Base-by-base conservation (phyloP, 2,329 filamentous ascomycete species). In the Colletotrichum spaethianum region DNA sequence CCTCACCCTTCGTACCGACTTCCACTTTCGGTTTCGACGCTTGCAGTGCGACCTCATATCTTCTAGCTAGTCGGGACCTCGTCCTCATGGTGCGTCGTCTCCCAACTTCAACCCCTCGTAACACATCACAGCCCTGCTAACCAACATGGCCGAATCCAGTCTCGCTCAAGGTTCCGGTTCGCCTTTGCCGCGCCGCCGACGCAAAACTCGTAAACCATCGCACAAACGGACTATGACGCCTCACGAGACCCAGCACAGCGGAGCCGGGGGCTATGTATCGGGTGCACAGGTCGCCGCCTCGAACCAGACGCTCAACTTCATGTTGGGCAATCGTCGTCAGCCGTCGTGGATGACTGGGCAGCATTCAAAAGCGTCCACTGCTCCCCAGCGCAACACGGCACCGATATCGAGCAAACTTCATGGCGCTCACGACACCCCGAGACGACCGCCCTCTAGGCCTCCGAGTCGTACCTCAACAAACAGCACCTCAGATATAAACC, bases 281-380 rank as follows among this genome's bases (percentile, higher is more conserved):
- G 73, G 62, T 62, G 72, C 62, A 48, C 80, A 82, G 72, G 78
- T 85, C 70, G 80, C 81, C 33, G 79, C 79, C 31, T 82, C 82
- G 5, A 86, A 86, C 75, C 80, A 81, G 56, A 85, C 84, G 1
- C 63, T 83, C 63, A 82, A 84, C 70, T 72, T 79, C 33, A 83
- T 83, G 73, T 75, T 85, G 28, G 81, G 82, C 50, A 78, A 79
- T 59, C 80, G 79, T 53, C 78, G 78, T 68, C 82, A 79, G 59
- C 79, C 75, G 20, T 76, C 79, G 67, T 82, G 80, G 80, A 79
- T 82, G 62, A 65, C 61, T n/a, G 36, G 44, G 53, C 70, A 69
- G 46, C 38, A 52, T 3, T 14, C 46, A 28, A 38, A 14, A 6
- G 3, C 36, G 9, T 26, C 61, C 20, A n/a, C 18, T 31, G 20